Evolutionary conservation across 257 asterid species (phyloP).

Genomic region (Capsicum pubescens): DNA sequence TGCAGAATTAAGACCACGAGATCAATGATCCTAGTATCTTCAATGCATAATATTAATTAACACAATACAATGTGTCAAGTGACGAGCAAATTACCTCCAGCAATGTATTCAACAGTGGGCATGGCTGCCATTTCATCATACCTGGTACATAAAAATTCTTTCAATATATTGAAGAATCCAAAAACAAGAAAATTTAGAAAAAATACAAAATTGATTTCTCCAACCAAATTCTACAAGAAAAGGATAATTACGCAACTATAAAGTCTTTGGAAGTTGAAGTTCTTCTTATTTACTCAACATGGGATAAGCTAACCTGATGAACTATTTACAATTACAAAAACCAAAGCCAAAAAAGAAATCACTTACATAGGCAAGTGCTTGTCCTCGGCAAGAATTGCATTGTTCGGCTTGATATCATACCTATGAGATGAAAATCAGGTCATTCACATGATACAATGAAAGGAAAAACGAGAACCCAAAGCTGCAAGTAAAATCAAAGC

Average conservation of each 20-base stretch:
- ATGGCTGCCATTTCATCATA: slow-evolving; percentile 86
- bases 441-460: slow-evolving; percentile 1
- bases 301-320: background rate
- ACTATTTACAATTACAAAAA: too few species aligned
- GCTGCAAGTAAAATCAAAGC: background rate
- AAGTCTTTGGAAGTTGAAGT: background rate
- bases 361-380: slow-evolving; percentile 92
- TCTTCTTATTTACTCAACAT: background rate
- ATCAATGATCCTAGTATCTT: background rate
- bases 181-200: background rate
- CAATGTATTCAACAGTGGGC: slow-evolving; percentile 83
- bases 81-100: slow-evolving; percentile 73
- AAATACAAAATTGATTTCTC: background rate
- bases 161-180: slow-evolving; percentile 10
- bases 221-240: background rate
- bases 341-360: background rate
- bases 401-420: slow-evolving; percentile 67
- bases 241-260: background rate
- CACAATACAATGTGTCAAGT: background rate
- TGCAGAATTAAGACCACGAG: slow-evolving; percentile 6
- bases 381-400: slow-evolving; percentile 97
- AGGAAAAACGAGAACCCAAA: background rate
- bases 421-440: slow-evolving; percentile 43
- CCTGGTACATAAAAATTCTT: slow-evolving; percentile 49
- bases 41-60: background rate